Evolutionary conservation across 2,329 filamentous ascomycete species (phyloP), one percentile per base, ranked within the genome.

Genomic region (Pseudocercospora fijiensis): DNA sequence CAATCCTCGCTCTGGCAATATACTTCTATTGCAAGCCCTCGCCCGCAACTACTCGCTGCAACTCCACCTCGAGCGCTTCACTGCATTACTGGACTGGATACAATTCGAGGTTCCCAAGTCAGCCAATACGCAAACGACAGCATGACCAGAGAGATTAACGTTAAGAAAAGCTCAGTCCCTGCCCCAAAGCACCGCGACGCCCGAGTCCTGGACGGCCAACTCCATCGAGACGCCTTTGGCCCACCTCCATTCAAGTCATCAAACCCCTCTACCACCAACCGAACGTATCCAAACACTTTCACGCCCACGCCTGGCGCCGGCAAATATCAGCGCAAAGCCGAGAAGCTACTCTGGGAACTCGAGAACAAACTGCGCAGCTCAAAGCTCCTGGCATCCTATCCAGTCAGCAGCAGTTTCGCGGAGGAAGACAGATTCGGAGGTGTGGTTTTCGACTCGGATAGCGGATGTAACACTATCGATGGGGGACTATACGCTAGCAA

Each of bases 311-410:
- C 49, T 30, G 49, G 26, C 49, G 49, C 49, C 24, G 49, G 49
- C 49, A 27, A 53, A 4, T 53, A 53, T 27, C 49, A 53, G 24
- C 16, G 22, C 26, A 53, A 43, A 45, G 26, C 37, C 3, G 55
- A 57, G 55, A 57, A 57, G 30, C 30, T 45, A n/a, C 22, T 57
- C 18, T 57, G 55, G 55, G 13, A 57, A 11, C 20, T 41, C 10
- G 55, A 41, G 20, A 41, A 26, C 16, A 53, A 53, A 13, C 20
- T 53, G 20, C 26, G 49, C 20, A n/a, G 24, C 20, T 24, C 45
- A 4, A 49, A 22, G 7, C 3, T 49, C 2, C 24, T 18, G 8
- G 13, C 45, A 4, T 22, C 45, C 10, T 11, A 28, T 13, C 11
- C 45, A 22, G 45, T 9, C 26, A 33, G 26, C n/a, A 30, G 26